Conservation (phyloP, 768 basidiomycete genomes). For the Sistotremastrum niveocremeum region DNA sequence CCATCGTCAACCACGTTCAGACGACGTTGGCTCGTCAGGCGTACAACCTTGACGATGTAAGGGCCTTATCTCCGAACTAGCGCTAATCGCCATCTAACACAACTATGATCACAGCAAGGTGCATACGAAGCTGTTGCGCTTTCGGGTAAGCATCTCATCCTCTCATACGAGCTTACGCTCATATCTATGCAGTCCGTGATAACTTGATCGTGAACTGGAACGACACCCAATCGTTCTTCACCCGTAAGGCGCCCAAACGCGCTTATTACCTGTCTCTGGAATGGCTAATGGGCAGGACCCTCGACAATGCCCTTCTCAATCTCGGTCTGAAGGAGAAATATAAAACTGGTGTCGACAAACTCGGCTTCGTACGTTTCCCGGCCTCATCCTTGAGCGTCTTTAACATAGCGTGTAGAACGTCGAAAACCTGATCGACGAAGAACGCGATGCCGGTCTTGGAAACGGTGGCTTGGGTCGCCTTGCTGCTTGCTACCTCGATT, state of each 20-base stretch:
- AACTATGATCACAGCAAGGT: slow-evolving; percentile 45
- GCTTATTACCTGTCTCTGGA: slow-evolving; percentile 95
- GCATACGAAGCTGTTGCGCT: slow-evolving; percentile 89
- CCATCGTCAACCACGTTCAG: slow-evolving; percentile 73
- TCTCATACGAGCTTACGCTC: no score
- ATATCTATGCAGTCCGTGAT: slow-evolving; percentile 43
- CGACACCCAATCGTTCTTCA: slow-evolving; percentile 60
- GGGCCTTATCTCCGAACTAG: slow-evolving; percentile 1
- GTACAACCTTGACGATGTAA: slow-evolving; percentile 58
- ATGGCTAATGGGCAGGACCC: slow-evolving; percentile 75
- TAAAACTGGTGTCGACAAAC: slow-evolving; percentile 46
- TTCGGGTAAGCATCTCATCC: slow-evolving; percentile 18
- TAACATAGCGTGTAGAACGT: slow-evolving; percentile 24
- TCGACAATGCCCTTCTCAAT: slow-evolving; percentile 77
- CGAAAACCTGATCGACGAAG: slow-evolving; percentile 76
- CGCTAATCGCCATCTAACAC: not conserved
- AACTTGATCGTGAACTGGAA: slow-evolving; percentile 88
- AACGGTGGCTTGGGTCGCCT: slow-evolving; percentile 94
- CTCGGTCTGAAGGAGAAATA: slow-evolving; percentile 74
- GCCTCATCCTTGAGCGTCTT: no score
- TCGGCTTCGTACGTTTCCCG: slow-evolving; percentile 48
- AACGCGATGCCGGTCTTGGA: slow-evolving; percentile 89
- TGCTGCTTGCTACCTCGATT: slow-evolving; percentile 95
- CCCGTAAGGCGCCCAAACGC: slow-evolving; percentile 74
- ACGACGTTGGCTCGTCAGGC: slow-evolving; percentile 85